Evolutionary conservation across 495 filamentous ascomycete genomes (phyloP).

Genomic region (Recurvomyces mirabilis): DNA sequence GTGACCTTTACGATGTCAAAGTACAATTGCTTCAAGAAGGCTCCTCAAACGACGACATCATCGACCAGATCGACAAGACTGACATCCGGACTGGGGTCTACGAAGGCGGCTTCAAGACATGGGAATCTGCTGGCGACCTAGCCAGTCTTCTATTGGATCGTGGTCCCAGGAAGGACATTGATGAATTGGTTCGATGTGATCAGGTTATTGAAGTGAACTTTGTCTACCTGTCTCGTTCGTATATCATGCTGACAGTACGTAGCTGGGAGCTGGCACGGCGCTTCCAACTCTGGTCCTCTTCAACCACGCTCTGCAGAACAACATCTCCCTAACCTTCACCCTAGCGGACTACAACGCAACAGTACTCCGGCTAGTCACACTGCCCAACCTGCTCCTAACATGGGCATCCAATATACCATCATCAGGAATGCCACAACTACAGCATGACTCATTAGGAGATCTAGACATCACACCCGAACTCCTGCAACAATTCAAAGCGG

Average conservation of each 20-base stretch:
- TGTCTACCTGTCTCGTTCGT: background rate
- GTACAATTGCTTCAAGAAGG: slow-evolving; percentile 84
- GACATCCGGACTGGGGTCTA: slow-evolving; percentile 87
- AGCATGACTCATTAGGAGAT: slow-evolving; percentile 43
- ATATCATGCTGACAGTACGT: background rate
- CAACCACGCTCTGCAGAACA: slow-evolving; percentile 47
- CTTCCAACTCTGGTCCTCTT: slow-evolving; percentile 72
- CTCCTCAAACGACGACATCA: slow-evolving; percentile 22
- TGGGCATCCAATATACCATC: slow-evolving; percentile 45
- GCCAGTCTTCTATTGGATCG: slow-evolving; percentile 51
- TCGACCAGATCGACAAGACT: slow-evolving; percentile 55
- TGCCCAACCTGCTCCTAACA: slow-evolving; percentile 77
- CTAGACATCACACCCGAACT: slow-evolving; percentile 61
- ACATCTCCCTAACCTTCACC: slow-evolving; percentile 45
- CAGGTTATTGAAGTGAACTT: slow-evolving; percentile 66
- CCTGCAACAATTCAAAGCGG: slow-evolving; percentile 46
- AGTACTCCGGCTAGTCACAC: slow-evolving; percentile 74
- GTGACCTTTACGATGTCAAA: slow-evolving; percentile 87
- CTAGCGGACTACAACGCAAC: slow-evolving; percentile 83
- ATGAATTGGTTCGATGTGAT: slow-evolving; percentile 31
- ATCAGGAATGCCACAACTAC: slow-evolving; percentile 19
- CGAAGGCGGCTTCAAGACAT: slow-evolving; percentile 97
- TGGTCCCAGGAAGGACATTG: slow-evolving; percentile 27
- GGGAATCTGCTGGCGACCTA: slow-evolving; percentile 89
- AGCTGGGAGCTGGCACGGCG: slow-evolving; percentile 88